Percentiles rank a stretch among this genome's conserved stretches.
Conservation (phyloP, 257 asterid species). For the Striga asiatica region DNA sequence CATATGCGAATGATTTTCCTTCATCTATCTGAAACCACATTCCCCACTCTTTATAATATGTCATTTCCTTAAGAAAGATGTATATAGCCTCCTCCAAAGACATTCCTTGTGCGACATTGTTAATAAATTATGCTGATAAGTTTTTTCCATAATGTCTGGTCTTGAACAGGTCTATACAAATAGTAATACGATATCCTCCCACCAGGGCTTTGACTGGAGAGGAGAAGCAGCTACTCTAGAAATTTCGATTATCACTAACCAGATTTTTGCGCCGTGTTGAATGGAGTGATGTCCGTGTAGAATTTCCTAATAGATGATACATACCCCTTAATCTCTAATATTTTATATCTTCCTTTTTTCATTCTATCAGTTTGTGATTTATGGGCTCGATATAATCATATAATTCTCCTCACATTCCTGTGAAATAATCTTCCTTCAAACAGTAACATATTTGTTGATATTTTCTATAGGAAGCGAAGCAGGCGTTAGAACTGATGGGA, state of each 20-base stretch:
- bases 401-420: neutral
- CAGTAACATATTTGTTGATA: neutral
- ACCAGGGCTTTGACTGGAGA: conserved; percentile 93
- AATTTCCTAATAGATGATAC: no score
- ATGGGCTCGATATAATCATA: neutral
- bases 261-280: conserved; percentile 94
- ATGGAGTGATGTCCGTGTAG: conserved; percentile 98
- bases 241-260: conserved; percentile 85
- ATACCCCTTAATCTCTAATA: neutral
- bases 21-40: neutral
- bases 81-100: neutral
- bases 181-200: conserved; percentile 89
- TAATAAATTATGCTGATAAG: neutral
- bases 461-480: conserved; percentile 83
- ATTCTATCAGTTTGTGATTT: neutral
- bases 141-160: conserved; percentile 13
- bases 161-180: conserved; percentile 73
- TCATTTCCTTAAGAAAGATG: neutral
- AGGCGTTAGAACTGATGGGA: conserved; percentile 88
- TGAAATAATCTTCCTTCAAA: neutral
- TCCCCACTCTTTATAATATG: neutral
- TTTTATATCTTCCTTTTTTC: neutral
- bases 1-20: neutral
- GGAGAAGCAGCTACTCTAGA: conserved; percentile 96
- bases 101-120: neutral